Evolutionary conservation across 257 asterid genomes (phyloP).

Genomic region (Solanum stenotomum): DNA sequence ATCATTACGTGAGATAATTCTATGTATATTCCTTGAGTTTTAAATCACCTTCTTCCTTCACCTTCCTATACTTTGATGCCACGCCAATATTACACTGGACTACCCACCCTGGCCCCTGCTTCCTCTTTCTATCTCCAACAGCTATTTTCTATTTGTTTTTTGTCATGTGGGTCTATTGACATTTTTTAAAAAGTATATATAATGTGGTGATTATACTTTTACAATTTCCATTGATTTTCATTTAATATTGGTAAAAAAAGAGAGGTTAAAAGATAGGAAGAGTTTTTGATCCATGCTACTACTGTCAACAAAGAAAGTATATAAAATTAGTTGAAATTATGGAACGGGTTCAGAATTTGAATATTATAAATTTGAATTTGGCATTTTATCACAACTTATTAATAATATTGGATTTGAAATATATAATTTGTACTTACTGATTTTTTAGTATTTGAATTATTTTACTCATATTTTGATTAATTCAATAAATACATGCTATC

Average conservation of each 20-base stretch:
- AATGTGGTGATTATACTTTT: neutral
- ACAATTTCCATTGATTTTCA: neutral
- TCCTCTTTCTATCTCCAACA: neutral
- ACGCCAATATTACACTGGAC: neutral
- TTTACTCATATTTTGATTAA: neutral
- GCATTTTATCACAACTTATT: neutral
- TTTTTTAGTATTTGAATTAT: no score
- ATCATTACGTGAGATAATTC: conserved; percentile 1
- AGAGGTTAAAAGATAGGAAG: neutral
- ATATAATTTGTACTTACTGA: neutral
- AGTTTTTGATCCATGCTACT: neutral
- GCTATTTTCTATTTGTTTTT: neutral
- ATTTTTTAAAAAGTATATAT: neutral
- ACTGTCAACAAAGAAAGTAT: neutral
- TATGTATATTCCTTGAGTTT: neutral
- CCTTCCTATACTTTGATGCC: conserved; percentile 13
- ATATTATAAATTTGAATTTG: neutral
- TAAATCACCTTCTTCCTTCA: conserved; percentile 1
- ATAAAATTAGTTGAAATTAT: neutral
- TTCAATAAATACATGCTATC: neutral
- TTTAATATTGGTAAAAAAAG: no score
- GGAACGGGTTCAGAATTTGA: neutral
- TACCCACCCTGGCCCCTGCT: neutral
- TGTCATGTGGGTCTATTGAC: neutral
- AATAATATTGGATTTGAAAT: neutral